Base-by-base conservation (phyloP, 208 protist genomes). In the Acanthamoeba polyphaga region DNA sequence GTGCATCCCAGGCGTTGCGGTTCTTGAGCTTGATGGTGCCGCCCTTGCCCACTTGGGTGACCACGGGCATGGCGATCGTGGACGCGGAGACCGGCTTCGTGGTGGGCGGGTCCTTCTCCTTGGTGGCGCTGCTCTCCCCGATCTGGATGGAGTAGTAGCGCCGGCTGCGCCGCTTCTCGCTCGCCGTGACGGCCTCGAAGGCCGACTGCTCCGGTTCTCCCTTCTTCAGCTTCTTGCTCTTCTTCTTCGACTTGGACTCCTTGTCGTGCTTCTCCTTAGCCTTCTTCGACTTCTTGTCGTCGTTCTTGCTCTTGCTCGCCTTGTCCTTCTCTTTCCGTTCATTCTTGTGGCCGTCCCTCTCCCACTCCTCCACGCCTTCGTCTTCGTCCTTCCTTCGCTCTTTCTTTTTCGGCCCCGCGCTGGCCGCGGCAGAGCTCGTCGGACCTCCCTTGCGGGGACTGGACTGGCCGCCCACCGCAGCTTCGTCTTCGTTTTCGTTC, bases 131-230 rank as follows among this genome's bases (percentile, higher is more conserved):
- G 43, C 72, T 82, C 43, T 82, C 78, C 12, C 78, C 78, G 51
- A 87, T 87, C 51, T 87, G 78, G 51, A 87, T 87, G 13, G 78
- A 87, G 51, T 87, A 62, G 51, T 64, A 87, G 19, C 78, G 78
- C 49, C 78, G 78, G 22, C 29, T 62, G 38, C 78, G 78, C 24
- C 6, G 78, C 51, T 87, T 87, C 78, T 87, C 78, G 78, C 49
- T 19, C 3, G 49, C 49, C 27, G 10, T 38, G 43, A 58, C 78
- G 8, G 27, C 78, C 49, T 62, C 74, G 74, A 84, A 84, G 12
- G 10, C 74, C n/a, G 15, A 2, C 15, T 62, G 58, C 22, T 62
- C 58, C 17, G 58, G 15, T 76, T 76, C 74, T 6, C 19, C 78
- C 51, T 55, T 87, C 78, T 55, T 53, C 8, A 51, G 29, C 70